Conservation (phyloP, 2,329 filamentous ascomycete species). For the Oidium heveae region DNA sequence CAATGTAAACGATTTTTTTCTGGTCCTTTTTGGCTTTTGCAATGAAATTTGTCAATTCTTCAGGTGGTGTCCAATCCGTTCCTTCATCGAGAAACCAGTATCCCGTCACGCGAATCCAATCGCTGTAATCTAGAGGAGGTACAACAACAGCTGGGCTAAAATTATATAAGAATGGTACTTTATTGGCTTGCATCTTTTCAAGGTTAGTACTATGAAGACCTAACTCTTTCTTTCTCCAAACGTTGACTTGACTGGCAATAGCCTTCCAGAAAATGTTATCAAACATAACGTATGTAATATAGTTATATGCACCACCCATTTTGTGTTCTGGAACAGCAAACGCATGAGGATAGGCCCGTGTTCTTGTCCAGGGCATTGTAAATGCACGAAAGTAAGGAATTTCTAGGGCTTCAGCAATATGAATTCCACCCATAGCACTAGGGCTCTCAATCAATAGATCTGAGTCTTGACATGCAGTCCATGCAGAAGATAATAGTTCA, state of each 20-base stretch:
- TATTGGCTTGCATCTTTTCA: constrained; percentile 84
- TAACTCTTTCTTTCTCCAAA: constrained; percentile 66
- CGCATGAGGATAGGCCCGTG: constrained; percentile 83
- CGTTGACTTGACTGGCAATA: constrained; percentile 73
- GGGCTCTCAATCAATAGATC: constrained; percentile 89
- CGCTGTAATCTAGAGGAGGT: constrained; percentile 80
- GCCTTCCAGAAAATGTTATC: constrained; percentile 94
- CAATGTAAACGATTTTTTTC: constrained; percentile 90
- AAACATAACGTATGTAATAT: constrained; percentile 86
- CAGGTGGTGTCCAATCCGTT: constrained; percentile 42
- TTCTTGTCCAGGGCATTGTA: constrained; percentile 96
- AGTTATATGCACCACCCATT: constrained; percentile 88
- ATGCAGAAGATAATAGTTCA: constrained; percentile 58
- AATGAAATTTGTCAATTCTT: constrained; percentile 61
- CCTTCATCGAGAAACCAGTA: constrained; percentile 92
- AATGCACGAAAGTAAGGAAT: constrained; percentile 96
- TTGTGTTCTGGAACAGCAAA: constrained; percentile 84
- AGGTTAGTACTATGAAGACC: constrained; percentile 57
- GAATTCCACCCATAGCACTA: constrained; percentile 90
- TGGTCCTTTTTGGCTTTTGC: constrained; percentile 50
- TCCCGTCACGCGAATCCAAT: constrained; percentile 91
- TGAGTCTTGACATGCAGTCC: constrained; percentile 58
- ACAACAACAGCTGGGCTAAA: constrained; percentile 88
- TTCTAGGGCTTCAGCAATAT: constrained; percentile 76
- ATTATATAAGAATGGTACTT: constrained; percentile 96